phyloP scores from a whole-genome alignment of 1,284 basidiomycete species.

The Melampsora americana region DNA sequence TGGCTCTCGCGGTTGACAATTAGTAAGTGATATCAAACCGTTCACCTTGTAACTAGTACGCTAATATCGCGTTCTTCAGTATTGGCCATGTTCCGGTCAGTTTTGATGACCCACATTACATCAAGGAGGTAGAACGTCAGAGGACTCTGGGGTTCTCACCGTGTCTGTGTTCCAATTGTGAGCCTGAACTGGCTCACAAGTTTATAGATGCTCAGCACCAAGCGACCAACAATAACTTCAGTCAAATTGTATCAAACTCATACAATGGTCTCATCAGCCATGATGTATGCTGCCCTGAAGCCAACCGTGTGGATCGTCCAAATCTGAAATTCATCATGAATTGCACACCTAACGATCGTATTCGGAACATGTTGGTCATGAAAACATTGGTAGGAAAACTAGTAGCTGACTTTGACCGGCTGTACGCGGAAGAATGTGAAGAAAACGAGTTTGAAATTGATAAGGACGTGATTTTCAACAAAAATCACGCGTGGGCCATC shows the following conservation, averaged over 20 bases:
- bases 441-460: background rate
- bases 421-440: background rate
- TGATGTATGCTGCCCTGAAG: background rate
- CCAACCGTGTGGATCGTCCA: background rate
- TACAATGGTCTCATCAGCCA: background rate
- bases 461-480: background rate
- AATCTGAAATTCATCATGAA: background rate
- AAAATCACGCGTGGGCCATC: background rate
- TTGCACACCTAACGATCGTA: background rate
- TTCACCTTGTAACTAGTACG: too few relatives aligned
- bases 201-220: slow-evolving; percentile 8
- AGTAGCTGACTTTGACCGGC: background rate
- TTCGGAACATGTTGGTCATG: background rate
- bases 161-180: slow-evolving; percentile 27
- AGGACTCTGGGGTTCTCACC: background rate
- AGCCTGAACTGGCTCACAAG: slow-evolving; percentile 1
- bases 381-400: background rate
- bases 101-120: background rate
- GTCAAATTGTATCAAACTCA: background rate
- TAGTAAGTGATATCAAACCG: too few relatives aligned
- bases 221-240: background rate
- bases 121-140: background rate
- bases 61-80: background rate
- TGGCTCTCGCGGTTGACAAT: background rate
- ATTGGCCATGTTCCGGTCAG: slow-evolving; percentile 5